Percentiles rank a stretch among this genome's conserved stretches.
phyloP scores from a whole-genome alignment of 2,329 filamentous ascomycete species.

The Chaetomium globosum region DNA sequence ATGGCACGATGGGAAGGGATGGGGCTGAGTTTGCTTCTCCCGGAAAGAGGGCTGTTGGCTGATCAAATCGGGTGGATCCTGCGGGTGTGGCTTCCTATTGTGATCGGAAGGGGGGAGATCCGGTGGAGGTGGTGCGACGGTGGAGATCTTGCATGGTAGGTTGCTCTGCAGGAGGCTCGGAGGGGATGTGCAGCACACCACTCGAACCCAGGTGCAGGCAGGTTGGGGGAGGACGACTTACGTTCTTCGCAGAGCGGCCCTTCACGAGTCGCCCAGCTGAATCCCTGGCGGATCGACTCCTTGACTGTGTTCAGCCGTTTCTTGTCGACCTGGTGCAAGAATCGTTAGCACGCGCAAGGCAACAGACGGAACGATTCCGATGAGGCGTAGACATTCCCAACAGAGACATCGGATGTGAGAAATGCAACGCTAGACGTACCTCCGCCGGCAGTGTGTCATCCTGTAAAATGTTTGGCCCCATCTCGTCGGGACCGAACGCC shows the following conservation, averaged over 20 bases:
- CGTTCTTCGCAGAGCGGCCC: conserved; percentile 97
- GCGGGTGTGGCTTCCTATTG: conserved; percentile 7
- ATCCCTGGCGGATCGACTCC: conserved; percentile 92
- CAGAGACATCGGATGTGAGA: conserved; percentile 5
- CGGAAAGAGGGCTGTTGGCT: conserved; percentile 10
- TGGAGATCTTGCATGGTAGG: conserved; percentile 12
- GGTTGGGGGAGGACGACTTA: conserved; percentile 52
- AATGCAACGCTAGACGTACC: conserved; percentile 49
- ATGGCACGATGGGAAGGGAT: background rate
- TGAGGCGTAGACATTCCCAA: conserved; percentile 23
- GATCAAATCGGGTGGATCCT: background rate
- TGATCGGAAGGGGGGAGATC: conserved; percentile 1
- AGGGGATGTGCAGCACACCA: conserved; percentile 5
- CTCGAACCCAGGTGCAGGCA: conserved; percentile 14
- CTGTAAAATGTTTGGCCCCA: conserved; percentile 91
- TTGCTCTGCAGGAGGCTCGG: conserved; percentile 21
- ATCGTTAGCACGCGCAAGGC: conserved; percentile 25
- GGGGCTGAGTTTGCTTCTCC: conserved; percentile 1
- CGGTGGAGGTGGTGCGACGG: conserved; percentile 14
- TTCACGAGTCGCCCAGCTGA: conserved; percentile 94
- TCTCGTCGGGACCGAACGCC: conserved; percentile 96
- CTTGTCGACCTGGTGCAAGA: conserved; percentile 71
- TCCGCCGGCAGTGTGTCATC: conserved; percentile 95
- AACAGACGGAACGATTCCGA: conserved; percentile 28
- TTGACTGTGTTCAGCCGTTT: conserved; percentile 83